Base-by-base conservation (phyloP, 2,329 filamentous ascomycete genomes). In the Exophiala sp. region DNA sequence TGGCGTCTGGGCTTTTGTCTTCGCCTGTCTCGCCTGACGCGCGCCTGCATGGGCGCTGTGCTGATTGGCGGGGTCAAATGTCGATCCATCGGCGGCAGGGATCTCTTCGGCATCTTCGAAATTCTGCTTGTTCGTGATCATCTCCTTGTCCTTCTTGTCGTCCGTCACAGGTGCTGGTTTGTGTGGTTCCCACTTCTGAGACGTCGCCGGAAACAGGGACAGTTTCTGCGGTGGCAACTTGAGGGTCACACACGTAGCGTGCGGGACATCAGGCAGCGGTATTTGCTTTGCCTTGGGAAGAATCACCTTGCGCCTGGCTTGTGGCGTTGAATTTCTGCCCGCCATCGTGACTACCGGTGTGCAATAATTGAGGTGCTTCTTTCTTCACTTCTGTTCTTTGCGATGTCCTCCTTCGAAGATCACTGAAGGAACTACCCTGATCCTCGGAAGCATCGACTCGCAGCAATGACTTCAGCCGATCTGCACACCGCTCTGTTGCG, bases 401-500 rank as follows among this genome's bases (percentile, higher is more conserved):
- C 35, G 32, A 29, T 50, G 33, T 35, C 21, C 33, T n/a, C 50
- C 33, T 43, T 43, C 29, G 12, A 41, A 12, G 42, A 10, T 32
- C 29, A 14, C 39, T 44, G 29, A 48, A 24, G 24, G 47, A 32
- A 18, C n/a, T 42, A 33, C 18, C 29, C 24, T 5, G 24, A 29
- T 29, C 24, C 24, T 29, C 7, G 7, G 24, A 29, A 52, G 42
- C 50, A 18, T 43, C 21, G 32, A 47, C 42, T 55, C 59, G 41
- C 62, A 72, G 61, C 24, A 66, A 78, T 77, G 70, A 72, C 75
- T 12, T 71, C 73, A 42, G 69, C 72, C 52, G 71, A 75, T 57
- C 76, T 88, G 45, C 81, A 87, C 73, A 86, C 89, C 71, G 86
- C 88, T 57, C 85, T 96, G 60, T 80, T 97, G 53, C 89, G 91